phyloP scores from a whole-genome alignment of 306 rosid species.

The Quercus rubra region DNA sequence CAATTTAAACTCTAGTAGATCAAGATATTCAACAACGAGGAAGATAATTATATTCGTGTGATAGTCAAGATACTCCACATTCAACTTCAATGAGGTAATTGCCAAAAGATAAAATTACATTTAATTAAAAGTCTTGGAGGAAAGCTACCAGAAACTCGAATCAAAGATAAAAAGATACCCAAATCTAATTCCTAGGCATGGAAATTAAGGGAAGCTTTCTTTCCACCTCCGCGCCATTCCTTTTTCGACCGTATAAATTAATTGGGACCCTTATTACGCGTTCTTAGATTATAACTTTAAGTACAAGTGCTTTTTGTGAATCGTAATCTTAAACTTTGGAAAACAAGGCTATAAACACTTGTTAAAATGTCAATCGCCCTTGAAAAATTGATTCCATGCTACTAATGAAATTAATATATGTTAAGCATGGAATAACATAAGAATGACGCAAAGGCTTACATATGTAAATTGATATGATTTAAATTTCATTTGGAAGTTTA shows the following conservation, averaged over 20 bases:
- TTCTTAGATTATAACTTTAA: neutral
- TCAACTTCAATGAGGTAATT: too few species aligned
- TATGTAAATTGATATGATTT: neutral
- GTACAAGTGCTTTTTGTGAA: neutral
- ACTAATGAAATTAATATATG: neutral
- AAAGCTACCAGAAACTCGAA: neutral
- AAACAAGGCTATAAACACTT: neutral
- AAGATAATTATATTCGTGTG: too few species aligned
- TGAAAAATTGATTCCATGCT: neutral
- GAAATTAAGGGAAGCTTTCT: neutral
- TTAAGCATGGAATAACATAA: neutral
- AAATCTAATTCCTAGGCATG: neutral
- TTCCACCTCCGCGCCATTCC: neutral
- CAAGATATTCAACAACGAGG: too few species aligned
- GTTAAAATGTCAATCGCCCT: neutral
- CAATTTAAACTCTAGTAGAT: too few species aligned
- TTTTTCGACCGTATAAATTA: neutral
- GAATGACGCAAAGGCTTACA: neutral
- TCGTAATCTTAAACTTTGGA: neutral
- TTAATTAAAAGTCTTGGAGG: neutral
- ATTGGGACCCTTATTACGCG: neutral
- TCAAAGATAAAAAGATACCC: neutral
- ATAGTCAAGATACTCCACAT: too few species aligned
- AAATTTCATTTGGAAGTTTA: too few species aligned
- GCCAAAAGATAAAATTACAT: too few species aligned